Evolutionary conservation across 345 rosid species (phyloP).

Genomic region (Ricinus communis): DNA sequence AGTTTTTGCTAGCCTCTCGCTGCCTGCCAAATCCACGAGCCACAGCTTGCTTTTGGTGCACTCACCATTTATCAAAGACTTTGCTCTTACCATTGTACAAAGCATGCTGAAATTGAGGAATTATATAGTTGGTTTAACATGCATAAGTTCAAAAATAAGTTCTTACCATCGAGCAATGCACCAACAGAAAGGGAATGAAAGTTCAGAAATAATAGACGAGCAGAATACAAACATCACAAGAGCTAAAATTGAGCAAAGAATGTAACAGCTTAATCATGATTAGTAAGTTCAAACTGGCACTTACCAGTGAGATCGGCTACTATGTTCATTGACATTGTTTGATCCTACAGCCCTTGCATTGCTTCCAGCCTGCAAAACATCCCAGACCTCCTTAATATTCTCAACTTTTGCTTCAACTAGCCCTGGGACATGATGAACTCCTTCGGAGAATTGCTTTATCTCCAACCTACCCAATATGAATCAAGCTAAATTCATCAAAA

Average conservation of each 20-base stretch:
- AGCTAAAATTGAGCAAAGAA: background rate
- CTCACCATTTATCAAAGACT: constrained; percentile 17
- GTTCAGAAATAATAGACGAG: background rate
- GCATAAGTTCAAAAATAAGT: background rate
- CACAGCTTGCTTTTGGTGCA: constrained; percentile 38
- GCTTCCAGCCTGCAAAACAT: no score
- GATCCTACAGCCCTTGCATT: no score
- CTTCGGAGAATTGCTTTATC: no score
- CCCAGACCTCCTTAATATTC: no score
- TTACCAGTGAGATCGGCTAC: constrained; percentile 30
- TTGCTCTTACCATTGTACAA: constrained; percentile 22
- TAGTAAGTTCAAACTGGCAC: background rate
- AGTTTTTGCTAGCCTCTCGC: constrained; percentile 45
- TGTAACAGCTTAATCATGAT: background rate
- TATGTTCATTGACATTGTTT: constrained; percentile 27
- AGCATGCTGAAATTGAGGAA: constrained; percentile 10
- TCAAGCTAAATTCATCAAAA: no score
- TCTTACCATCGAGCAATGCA: background rate
- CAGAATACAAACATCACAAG: background rate
- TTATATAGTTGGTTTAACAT: background rate
- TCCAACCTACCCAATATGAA: no score
- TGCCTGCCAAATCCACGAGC: constrained; percentile 56
- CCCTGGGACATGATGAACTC: no score
- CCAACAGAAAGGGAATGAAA: background rate
- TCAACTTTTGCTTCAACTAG: no score